Conservation (phyloP, 2,329 filamentous ascomycete genomes). For the Ophiosphaerella korrae region DNA sequence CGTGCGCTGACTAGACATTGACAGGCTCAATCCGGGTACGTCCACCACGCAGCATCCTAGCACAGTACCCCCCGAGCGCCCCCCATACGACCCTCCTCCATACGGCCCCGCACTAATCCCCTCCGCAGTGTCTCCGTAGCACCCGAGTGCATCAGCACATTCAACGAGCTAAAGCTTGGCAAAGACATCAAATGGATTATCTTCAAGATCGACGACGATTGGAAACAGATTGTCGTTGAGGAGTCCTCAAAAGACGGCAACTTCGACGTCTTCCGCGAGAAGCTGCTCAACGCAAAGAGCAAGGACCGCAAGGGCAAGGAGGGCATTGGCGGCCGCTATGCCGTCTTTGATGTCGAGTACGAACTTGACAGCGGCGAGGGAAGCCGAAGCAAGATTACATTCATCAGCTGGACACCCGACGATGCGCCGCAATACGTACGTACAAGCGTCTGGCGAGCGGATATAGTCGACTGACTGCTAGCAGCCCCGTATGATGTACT, state of each 20-base stretch:
- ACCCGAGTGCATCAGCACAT: conserved; percentile 70
- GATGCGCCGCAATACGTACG: conserved; percentile 77
- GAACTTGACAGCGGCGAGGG: conserved; percentile 73
- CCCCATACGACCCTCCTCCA: conserved; percentile 6
- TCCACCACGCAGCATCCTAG: conserved; percentile 24
- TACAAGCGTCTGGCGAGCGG: conserved; percentile 13
- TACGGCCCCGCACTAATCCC: conserved; percentile 18
- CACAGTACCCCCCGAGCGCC: conserved; percentile 14
- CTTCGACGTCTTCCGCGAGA: conserved; percentile 76
- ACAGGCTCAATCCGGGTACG: conserved; percentile 53
- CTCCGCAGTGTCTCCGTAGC: conserved; percentile 69
- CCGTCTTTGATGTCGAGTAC: conserved; percentile 85
- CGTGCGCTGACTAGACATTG: conserved; percentile 20
- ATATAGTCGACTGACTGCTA: conserved; percentile 12
- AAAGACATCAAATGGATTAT: conserved; percentile 83
- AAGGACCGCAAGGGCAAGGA: conserved; percentile 68
- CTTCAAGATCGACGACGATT: conserved; percentile 84
- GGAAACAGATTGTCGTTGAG: conserved; percentile 82
- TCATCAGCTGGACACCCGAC: conserved; percentile 52
- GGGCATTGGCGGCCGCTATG: conserved; percentile 73
- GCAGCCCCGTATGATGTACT: conserved; percentile 88
- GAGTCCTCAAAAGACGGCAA: conserved; percentile 69
- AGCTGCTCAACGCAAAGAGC: conserved; percentile 73
- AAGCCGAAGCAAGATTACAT: conserved; percentile 62
- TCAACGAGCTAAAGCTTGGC: conserved; percentile 82